phyloP scores from a whole-genome alignment of 2,329 filamentous ascomycete species.

The Fonsecaea pugnacius region DNA sequence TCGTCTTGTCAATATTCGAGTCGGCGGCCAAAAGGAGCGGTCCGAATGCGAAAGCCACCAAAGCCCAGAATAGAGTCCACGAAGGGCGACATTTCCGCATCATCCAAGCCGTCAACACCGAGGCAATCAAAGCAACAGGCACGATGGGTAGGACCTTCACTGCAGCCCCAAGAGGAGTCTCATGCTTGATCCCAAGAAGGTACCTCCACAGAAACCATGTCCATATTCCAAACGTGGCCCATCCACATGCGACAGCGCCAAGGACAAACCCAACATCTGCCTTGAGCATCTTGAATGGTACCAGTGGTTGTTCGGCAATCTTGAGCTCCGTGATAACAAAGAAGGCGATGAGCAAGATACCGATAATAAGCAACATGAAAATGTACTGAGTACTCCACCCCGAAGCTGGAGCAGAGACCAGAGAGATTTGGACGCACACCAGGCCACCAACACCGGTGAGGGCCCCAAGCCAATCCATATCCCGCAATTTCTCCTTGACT shows the following conservation, averaged over 20 bases:
- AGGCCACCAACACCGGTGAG: constrained; percentile 57
- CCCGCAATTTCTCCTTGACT: constrained; percentile 40
- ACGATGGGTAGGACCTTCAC: constrained; percentile 42
- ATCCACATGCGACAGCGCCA: constrained; percentile 56
- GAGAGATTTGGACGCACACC: constrained; percentile 65
- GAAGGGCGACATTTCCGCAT: constrained; percentile 38
- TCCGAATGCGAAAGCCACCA: constrained; percentile 40
- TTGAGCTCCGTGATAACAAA: constrained; percentile 55
- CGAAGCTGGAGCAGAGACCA: constrained; percentile 62
- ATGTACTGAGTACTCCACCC: constrained; percentile 61
- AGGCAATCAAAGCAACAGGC: constrained; percentile 42
- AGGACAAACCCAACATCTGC: constrained; percentile 60
- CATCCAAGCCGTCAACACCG: constrained; percentile 38
- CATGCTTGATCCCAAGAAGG: constrained; percentile 38
- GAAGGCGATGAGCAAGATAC: constrained; percentile 50
- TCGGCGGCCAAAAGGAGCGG: constrained; percentile 32
- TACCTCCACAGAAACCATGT: constrained; percentile 44
- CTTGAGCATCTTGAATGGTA: constrained; percentile 53
- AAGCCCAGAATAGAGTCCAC: constrained; percentile 45
- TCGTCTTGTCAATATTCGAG: constrained; percentile 44
- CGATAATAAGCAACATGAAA: constrained; percentile 54
- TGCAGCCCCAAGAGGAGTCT: constrained; percentile 39
- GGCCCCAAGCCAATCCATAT: constrained; percentile 42
- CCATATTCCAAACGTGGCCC: constrained; percentile 60
- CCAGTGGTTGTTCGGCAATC: constrained; percentile 49